Base-by-base conservation (phyloP, 2,329 filamentous ascomycete species). In the Intubia oerlemansii region DNA sequence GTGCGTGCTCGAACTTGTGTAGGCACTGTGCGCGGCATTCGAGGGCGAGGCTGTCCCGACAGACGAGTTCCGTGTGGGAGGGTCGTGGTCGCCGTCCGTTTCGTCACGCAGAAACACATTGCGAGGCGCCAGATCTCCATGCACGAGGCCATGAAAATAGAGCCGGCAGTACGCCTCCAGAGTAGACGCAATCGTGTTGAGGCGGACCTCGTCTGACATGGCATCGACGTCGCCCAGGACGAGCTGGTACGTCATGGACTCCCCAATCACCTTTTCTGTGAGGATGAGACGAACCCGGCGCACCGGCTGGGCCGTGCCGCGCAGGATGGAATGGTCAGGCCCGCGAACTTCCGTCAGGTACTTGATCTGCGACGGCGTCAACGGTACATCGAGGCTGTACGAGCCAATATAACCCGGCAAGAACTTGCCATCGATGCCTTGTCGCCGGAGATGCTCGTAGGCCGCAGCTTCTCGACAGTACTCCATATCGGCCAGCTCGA, bases 401-500 rank as follows among this genome's bases (percentile, higher is more conserved):
- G 36, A 33, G 9, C 36, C 37, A 4, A 20, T 17, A 20, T 32
- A 39, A 5, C n/a, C 18, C 2, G 37, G 37, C 28, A 39, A 24
- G 5, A 34, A 16, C 13, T 29, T 10, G 5, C 37, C 36, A 13
- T 38, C 37, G 3, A 36, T 24, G 5, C 34, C 36, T 12, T 32
- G 19, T 1, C 18, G 17, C 11, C 29, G 26, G 10, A 39, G 18
- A 22, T 38, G 34, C 15, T 21, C 6, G 28, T 39, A 39, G 2
- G 37, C 37, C 1, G 36, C 34, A 1, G 23, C 23, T 16, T 39
- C 37, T 2, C 34, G 30, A 12, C 36, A 28, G 19, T 39, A 39
- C 13, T 39, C 37, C 31, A 26, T 36, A 25, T 39, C 37, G 5
- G 33, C 34, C 5, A 27, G 17, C 15, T 39, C 37, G 1, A 38